A percentile compares a stretch with the other conserved stretches of the same genome.
Conservation (phyloP, 2,329 filamentous ascomycete genomes). For the Fusarium humuli region DNA sequence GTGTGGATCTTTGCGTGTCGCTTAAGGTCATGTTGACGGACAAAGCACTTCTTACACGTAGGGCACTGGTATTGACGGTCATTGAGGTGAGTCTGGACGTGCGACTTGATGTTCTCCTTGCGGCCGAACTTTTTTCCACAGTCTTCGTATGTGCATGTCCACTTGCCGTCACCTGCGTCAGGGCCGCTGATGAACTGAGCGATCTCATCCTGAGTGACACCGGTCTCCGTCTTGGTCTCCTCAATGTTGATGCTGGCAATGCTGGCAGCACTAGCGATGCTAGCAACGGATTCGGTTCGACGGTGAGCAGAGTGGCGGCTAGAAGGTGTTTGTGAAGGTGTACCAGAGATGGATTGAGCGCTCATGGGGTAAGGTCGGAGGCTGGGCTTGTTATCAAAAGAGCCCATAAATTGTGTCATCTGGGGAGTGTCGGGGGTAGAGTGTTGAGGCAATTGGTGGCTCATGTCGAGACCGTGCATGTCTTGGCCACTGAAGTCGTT, state of each 20-base stretch:
- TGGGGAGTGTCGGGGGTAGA: constrained; percentile 65
- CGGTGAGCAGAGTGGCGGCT: constrained; percentile 57
- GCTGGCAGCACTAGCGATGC: constrained; percentile 68
- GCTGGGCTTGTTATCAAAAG: constrained; percentile 59
- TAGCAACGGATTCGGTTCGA: constrained; percentile 70
- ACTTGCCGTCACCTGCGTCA: constrained; percentile 79
- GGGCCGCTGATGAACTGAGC: constrained; percentile 78
- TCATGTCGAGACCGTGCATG: constrained; percentile 54
- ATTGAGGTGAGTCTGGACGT: constrained; percentile 97
- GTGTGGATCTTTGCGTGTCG: constrained; percentile 98
- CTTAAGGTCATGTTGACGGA: constrained; percentile 96
- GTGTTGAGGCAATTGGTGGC: constrained; percentile 59
- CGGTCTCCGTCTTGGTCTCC: constrained; percentile 78
- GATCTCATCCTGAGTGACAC: constrained; percentile 88
- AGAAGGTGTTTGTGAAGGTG: constrained; percentile 28
- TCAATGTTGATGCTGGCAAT: constrained; percentile 73
- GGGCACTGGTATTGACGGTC: constrained; percentile 96
- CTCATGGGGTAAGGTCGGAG: constrained; percentile 49
- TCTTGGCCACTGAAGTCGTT: constrained; percentile 52
- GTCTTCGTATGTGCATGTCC: constrained; percentile 79
- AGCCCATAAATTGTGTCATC: constrained; percentile 55
- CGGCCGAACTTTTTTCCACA: constrained; percentile 94
- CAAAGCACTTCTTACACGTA: constrained; percentile 93
- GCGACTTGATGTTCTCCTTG: constrained; percentile 98
- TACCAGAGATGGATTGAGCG: constrained; percentile 35